These are phyloP conservation scores for Monosporascus cannonballus DNA, from an alignment of 2,329 filamentous ascomycete species.

Conservation along the genomic window DNA sequence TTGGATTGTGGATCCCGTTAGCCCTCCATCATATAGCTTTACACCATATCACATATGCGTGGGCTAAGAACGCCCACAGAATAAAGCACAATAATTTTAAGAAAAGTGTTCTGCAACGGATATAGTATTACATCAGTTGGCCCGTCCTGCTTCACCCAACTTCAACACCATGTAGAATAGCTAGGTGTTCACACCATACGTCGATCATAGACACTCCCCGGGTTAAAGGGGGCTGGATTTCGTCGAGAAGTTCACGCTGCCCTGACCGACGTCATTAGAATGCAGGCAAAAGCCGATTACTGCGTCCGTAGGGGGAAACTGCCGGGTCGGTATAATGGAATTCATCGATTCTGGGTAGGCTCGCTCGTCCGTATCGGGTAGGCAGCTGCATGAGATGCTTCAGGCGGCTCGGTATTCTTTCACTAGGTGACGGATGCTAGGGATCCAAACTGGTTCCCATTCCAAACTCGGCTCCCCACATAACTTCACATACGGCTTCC, in stretches of 20 bases:
- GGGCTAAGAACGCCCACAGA: too few relatives aligned
- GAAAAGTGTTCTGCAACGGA: too few relatives aligned
- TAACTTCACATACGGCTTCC: background rate
- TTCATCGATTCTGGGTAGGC: background rate
- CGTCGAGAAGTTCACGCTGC: background rate
- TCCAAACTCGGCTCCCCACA: background rate
- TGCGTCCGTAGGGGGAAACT: background rate
- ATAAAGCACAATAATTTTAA: too few relatives aligned
- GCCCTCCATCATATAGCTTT: too few relatives aligned
- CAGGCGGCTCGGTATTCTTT: background rate
- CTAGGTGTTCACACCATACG: background rate
- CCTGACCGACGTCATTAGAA: background rate
- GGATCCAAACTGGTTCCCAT: background rate
- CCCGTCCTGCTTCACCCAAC: too few relatives aligned
- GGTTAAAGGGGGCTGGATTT: background rate
- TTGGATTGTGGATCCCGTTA: too few relatives aligned
- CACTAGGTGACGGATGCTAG: background rate
- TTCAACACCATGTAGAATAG: too few relatives aligned
- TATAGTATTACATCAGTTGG: too few relatives aligned
- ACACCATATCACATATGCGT: too few relatives aligned
- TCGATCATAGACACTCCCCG: background rate
- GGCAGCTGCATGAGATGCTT: background rate
- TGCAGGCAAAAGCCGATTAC: background rate
- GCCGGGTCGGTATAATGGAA: too few relatives aligned
- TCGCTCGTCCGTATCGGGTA: background rate